Base-by-base conservation (phyloP, 495 filamentous ascomycete species). In the Penicillium pancosmium region DNA sequence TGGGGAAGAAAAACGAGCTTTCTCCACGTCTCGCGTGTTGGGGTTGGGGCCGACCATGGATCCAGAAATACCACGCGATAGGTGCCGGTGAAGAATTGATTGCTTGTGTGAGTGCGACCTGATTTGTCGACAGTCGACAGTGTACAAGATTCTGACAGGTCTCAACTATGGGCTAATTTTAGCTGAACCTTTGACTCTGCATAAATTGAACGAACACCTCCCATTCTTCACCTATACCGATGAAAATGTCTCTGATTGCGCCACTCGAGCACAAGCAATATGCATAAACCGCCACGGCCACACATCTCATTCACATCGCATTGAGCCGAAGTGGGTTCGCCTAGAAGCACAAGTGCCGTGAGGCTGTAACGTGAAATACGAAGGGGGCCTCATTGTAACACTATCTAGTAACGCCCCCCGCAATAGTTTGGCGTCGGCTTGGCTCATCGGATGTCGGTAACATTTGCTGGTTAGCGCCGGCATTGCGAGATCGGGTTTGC, bases 11-110 rank as follows among this genome's bases (percentile, higher is more conserved):
- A 18, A 31, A 23, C 7, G 21, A 9, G 18, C 23, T 13, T 31
- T 31, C 57, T 48, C 56, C 49, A 59, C 60, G 23, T 43, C 40
- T 60, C 57, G 52, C 57, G 57, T 52, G 57, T 50, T 50, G 52
- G 18, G 21, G 38, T 9, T 8, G 5, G 8, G 27, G n/a, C 44
- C 50, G 52, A 53, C 54, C 49, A 21, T 41, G 54, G 59, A 43
- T 57, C 36, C 11, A 36, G 40, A 48, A 49, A 38, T 55, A 58
- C 55, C 48, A 55, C 55, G 12, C 50, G 35, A 43, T 16, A 9
- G 11, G 23, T 23, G 23, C 23, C 23, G 7, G 21, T 27, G 19
- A 13, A 23, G 46, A 23, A 44, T 44, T 44, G 41, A n/a, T 44
- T 48, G 10, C 23, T 48, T 27, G 18, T 48, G 46, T 27, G 46